Evolutionary conservation across 139 green algal species (phyloP), one percentile per base, ranked within the genome.

Genomic region (Trebouxia sp.): DNA sequence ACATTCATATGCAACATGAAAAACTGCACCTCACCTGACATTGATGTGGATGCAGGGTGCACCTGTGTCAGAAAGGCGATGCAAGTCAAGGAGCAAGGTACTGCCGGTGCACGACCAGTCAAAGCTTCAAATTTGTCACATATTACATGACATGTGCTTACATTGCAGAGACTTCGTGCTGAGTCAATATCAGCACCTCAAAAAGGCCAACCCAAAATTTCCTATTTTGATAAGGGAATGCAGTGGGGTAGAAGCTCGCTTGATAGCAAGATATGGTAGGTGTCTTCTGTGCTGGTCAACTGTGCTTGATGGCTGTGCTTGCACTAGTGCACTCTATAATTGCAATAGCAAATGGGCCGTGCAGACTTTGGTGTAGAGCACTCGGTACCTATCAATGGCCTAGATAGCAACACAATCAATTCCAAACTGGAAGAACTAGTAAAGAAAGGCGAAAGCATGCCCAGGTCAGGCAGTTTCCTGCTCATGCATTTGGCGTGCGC

Each of bases 181-280:
- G 3, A 81, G 82, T 37, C 93, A 90, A 66, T 97, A 97, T 50
- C 83, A 90, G 30, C 94, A 97, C 53, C 86, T 97, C 26, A 97
- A 98, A 87, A 94, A 94, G 81, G 90, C 87, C 62, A 97, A 98
- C 84, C 94, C 94, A 7, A 86, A 85, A 15, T 94, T 97, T 50
- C 94, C 94, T 20, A 92, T 97, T 65, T 87, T 98, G 0, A 87
- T 97, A 1, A 90, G 94, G 6, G 94, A 97, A 82, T 91, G 82
- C 55, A 81, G 82, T 28, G 91, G 90, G 28, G 80, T 87, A 35
- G 88, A 97, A 81, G 93, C 94, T 5, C 90, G 89, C 83, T 79
- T 97, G 0, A 91, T 86, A 30, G 94, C 94, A 0, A 80, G 94
- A 66, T 97, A 95, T 51, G 94, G 93, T 97, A 81, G 35, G 26